Percentiles rank a stretch among this genome's conserved stretches.
Conservation (phyloP, 1,139 yeast species). For the Yamadazyma siamensis region DNA sequence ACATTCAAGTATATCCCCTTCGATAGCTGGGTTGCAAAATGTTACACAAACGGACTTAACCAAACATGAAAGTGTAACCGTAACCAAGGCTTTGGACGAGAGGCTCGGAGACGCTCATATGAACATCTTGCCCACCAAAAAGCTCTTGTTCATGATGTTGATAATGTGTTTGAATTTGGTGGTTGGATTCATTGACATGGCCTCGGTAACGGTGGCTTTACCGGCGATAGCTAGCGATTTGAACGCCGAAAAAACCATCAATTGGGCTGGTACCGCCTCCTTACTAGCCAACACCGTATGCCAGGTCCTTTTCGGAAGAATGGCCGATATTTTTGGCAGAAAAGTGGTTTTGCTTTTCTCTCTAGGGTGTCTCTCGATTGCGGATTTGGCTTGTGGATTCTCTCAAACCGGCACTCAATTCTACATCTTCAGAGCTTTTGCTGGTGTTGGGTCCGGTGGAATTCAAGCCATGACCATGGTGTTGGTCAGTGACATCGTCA, state of each 20-base stretch:
- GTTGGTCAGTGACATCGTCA: constrained; percentile 41
- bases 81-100: too few relatives aligned
- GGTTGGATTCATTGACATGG: constrained; percentile 39
- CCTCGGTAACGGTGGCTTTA: constrained; percentile 38
- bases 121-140: constrained; percentile 29
- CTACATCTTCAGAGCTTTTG: constrained; percentile 41
- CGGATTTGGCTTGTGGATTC: constrained; percentile 43
- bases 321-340: constrained; percentile 44
- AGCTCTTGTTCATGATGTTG: constrained; percentile 26
- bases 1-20: too few relatives aligned
- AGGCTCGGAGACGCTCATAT: constrained; percentile 33
- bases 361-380: constrained; percentile 28
- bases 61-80: too few relatives aligned
- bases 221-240: constrained; percentile 34
- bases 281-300: constrained; percentile 43
- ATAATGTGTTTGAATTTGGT: constrained; percentile 24
- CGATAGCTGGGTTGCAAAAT: too few relatives aligned
- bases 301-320: constrained; percentile 42
- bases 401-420: constrained; percentile 38
- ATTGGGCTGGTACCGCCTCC: constrained; percentile 52
- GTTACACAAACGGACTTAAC: too few relatives aligned
- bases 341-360: constrained; percentile 33
- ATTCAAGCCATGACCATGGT: constrained; percentile 41
- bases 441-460: constrained; percentile 47
- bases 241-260: constrained; percentile 34